A percentile compares a stretch with the other conserved stretches of the same genome.
Evolutionary conservation across 805 yeast genomes (phyloP).

Genomic region (Monosporozyma aerobia): DNA sequence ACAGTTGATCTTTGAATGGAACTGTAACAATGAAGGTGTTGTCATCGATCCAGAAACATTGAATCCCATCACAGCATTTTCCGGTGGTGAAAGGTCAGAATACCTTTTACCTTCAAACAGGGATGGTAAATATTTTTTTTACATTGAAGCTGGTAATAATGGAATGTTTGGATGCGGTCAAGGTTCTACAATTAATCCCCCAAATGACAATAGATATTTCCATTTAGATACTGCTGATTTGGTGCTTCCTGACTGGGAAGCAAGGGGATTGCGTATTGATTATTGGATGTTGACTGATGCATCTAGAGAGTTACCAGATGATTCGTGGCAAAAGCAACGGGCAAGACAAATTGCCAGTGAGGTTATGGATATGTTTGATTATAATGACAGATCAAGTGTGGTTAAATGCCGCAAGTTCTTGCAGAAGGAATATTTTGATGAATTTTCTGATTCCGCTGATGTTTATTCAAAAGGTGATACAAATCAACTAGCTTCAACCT

Average conservation of each 20-base stretch:
- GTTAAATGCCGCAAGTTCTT: conserved; percentile 59
- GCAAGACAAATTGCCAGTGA: conserved; percentile 74
- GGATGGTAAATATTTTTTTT: conserved; percentile 50
- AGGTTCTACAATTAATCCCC: conserved; percentile 53
- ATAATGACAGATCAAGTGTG: conserved; percentile 49
- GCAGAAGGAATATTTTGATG: conserved; percentile 49
- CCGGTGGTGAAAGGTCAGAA: conserved; percentile 73
- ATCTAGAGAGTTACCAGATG: conserved; percentile 72
- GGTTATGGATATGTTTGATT: conserved; percentile 79
- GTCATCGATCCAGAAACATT: conserved; percentile 52
- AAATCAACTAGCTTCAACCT: conserved; percentile 46
- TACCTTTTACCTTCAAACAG: conserved; percentile 55
- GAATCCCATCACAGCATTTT: conserved; percentile 74
- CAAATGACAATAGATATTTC: conserved; percentile 66
- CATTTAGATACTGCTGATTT: conserved; percentile 61
- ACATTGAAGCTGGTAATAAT: conserved; percentile 85
- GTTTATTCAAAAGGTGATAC: conserved; percentile 45
- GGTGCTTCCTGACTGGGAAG: conserved; percentile 71
- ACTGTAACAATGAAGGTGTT: conserved; percentile 78
- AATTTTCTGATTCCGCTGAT: conserved; percentile 48
- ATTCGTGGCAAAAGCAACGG: conserved; percentile 71
- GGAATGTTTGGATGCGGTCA: conserved; percentile 82
- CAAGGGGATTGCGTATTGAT: conserved; percentile 68
- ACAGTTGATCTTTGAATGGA: conserved; percentile 68
- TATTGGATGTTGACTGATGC: conserved; percentile 87